Percentiles rank a stretch among this genome's conserved stretches.
Conservation (phyloP, 2,329 filamentous ascomycete genomes). For the Stylonectria norvegica region DNA sequence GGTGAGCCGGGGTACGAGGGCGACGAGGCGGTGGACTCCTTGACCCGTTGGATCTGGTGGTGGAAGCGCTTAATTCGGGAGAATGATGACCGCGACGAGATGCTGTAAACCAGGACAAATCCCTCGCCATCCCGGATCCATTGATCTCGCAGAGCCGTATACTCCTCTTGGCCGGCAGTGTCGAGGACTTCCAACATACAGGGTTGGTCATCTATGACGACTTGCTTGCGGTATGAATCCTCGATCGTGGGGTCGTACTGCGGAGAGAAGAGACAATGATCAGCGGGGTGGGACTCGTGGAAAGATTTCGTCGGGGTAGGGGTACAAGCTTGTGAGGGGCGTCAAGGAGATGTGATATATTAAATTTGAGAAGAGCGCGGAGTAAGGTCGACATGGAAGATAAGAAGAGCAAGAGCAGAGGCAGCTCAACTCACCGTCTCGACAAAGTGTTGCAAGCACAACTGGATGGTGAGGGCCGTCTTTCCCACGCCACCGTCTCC, state of each 20-base stretch:
- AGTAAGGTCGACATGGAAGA: slow-evolving; percentile 2
- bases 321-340: slow-evolving; percentile 7
- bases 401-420: slow-evolving; percentile 2
- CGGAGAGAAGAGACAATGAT: slow-evolving; percentile 5
- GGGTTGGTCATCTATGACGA: slow-evolving; percentile 89
- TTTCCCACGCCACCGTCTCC: slow-evolving; percentile 94
- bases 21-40: slow-evolving; percentile 79
- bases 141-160: slow-evolving; percentile 92
- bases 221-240: slow-evolving; percentile 83
- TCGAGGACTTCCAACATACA: slow-evolving; percentile 98
- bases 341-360: slow-evolving; percentile 4
- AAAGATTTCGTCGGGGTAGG: no score
- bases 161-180: slow-evolving; percentile 97
- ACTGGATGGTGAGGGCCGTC: slow-evolving; percentile 90
- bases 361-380: slow-evolving; percentile 4
- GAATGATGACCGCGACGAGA: slow-evolving; percentile 94
- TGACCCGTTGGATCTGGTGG: slow-evolving; percentile 94
- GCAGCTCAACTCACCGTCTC: slow-evolving; percentile 64
- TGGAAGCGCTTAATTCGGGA: slow-evolving; percentile 93
- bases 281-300: slow-evolving; percentile 7
- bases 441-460: slow-evolving; percentile 97
- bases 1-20: slow-evolving; percentile 75
- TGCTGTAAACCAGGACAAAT: slow-evolving; percentile 97
- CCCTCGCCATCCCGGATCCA: slow-evolving; percentile 98
- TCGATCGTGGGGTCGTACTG: slow-evolving; percentile 86